Evolutionary conservation across 2,329 filamentous ascomycete genomes (phyloP), one percentile per base, ranked within the genome.

Genomic region (Blastomyces parvus): DNA sequence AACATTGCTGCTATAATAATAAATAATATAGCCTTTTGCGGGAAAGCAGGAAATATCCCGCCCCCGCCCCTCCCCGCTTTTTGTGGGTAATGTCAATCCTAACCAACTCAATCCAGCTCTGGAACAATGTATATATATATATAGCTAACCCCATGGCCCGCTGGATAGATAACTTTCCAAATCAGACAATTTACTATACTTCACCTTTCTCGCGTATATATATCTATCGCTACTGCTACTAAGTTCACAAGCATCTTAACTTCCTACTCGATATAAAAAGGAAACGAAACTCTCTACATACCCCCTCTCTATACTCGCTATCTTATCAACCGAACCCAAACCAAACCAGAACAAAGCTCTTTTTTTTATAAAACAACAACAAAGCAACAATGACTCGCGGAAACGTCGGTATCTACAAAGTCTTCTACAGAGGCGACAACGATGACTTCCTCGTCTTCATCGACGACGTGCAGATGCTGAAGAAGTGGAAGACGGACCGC

Each of bases 401-500:
- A 80, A 88, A 90, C 79, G 82, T 83, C 68, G 74, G 77, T 65
- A 84, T 87, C 76, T 82, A 82, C 79, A 95, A 94, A 81, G 84
- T 96, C 79, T 88, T 93, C 84, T 91, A 85, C 86, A 89, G 91
- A 84, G 91, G 90, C 79, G 76, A 78, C 66, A 78, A 80, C 61
- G 86, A 89, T 64, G 86, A 89, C 79, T 90, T 87, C 74, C 78
- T 88, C 70, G 79, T 89, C 77, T 86, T 86, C 70, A 80, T 85
- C 64, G 85, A 88, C 61, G 82, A 80, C 66, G 72, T 78, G 19
- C 74, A 89, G 65, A 81, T 83, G 59, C 86, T 90, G 71, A 81
- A 89, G 77, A 87, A 93, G 76, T 97, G 93, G 93, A 86, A 87
- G 81, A 80, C 74, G 4, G 93, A 97, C 81, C 86, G 85, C 73